phyloP scores from a whole-genome alignment of 768 basidiomycete species.

The Boletus bicolor region DNA sequence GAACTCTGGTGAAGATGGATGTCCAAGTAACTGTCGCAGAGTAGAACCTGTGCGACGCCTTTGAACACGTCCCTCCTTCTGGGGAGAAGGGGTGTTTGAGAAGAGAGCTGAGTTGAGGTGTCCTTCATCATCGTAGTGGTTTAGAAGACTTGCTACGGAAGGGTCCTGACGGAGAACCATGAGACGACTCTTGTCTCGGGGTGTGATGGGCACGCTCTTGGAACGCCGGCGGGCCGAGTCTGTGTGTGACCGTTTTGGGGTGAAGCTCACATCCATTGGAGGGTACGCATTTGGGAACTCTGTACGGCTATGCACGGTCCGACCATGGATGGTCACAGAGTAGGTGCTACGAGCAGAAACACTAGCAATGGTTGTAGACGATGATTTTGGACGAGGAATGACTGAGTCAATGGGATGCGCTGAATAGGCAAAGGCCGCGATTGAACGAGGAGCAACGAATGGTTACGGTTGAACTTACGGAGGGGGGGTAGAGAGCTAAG shows the following conservation, averaged over 20 bases:
- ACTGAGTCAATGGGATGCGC: slow-evolving; percentile 69
- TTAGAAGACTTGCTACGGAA: slow-evolving; percentile 70
- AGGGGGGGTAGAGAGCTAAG: slow-evolving; percentile 61
- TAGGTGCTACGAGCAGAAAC: slow-evolving; percentile 58
- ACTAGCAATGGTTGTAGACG: slow-evolving; percentile 53
- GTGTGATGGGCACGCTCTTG: slow-evolving; percentile 38
- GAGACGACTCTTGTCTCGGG: slow-evolving; percentile 50
- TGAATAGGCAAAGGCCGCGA: slow-evolving; percentile 18
- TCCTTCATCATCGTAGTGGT: slow-evolving; percentile 73
- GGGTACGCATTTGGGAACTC: slow-evolving; percentile 66
- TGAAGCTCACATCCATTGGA: slow-evolving; percentile 29
- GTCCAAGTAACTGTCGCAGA: slow-evolving; percentile 67
- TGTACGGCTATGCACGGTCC: slow-evolving; percentile 56
- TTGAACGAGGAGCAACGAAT: not conserved
- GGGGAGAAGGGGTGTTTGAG: slow-evolving; percentile 49
- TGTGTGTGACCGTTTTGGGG: slow-evolving; percentile 29
- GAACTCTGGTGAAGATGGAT: slow-evolving; percentile 34
- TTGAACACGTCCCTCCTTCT: slow-evolving; percentile 45
- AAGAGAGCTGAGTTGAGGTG: slow-evolving; percentile 59
- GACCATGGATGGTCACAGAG: slow-evolving; percentile 67
- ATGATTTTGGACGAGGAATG: slow-evolving; percentile 45
- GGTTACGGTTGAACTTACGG: slow-evolving; percentile 47
- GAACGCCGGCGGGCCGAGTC: slow-evolving; percentile 28
- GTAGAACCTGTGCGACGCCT: slow-evolving; percentile 67
- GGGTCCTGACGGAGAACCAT: slow-evolving; percentile 68